Evolutionary conservation across 805 yeast species (phyloP).

Genomic region (Trichomonascus vanleenenianus): DNA sequence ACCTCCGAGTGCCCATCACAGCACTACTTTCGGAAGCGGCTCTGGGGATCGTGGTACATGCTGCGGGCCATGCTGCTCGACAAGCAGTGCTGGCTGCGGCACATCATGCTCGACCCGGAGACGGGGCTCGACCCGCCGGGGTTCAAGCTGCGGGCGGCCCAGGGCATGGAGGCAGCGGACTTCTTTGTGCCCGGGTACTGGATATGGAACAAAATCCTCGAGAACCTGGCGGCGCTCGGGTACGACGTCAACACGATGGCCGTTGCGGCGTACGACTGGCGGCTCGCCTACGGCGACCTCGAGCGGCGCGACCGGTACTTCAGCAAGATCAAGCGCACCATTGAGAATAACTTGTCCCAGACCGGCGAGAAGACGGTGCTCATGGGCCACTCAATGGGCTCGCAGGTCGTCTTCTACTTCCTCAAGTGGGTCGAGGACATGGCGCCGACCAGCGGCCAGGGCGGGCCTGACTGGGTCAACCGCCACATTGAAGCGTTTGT

Average conservation of each 20-base stretch:
- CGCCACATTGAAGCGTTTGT: conserved; percentile 72
- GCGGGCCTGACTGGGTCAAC: conserved; percentile 86
- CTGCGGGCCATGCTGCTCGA: conserved; percentile 84
- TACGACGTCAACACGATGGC: conserved; percentile 87
- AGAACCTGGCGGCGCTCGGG: conserved; percentile 88
- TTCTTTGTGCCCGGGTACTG: conserved; percentile 96
- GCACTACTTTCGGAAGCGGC: conserved; percentile 77
- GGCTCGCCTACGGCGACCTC: conserved; percentile 80
- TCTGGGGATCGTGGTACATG: conserved; percentile 98
- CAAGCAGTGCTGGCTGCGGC: conserved; percentile 89
- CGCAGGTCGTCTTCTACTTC: conserved; percentile 81
- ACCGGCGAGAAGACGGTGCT: conserved; percentile 65
- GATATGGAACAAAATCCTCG: conserved; percentile 97
- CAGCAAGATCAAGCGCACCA: conserved; percentile 59
- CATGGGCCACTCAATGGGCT: conserved; percentile 94
- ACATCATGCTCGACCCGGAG: conserved; percentile 77
- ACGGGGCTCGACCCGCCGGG: conserved; percentile 92
- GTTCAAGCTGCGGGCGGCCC: conserved; percentile 78
- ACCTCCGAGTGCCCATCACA: conserved; percentile 74
- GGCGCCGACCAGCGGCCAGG: conserved; percentile 83
- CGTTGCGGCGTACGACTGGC: conserved; percentile 95
- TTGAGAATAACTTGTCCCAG: conserved; percentile 50
- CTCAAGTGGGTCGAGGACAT: conserved; percentile 94
- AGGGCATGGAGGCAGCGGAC: conserved; percentile 95
- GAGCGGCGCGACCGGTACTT: conserved; percentile 86